Evolutionary conservation across 306 rosid genomes (phyloP).

Genomic region (Vigna unguiculata): DNA sequence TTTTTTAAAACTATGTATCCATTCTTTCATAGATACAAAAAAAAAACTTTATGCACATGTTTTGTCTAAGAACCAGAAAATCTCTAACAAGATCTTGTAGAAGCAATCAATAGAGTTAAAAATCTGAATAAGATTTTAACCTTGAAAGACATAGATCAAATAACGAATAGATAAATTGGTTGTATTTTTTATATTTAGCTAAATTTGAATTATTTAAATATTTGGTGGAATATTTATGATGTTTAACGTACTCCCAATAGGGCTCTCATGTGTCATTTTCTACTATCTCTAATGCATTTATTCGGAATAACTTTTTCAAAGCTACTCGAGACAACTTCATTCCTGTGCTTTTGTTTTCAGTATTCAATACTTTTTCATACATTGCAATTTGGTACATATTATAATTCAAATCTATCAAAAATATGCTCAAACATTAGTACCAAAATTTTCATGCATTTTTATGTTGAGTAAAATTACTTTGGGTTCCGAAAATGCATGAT

Average conservation of each 20-base stretch:
- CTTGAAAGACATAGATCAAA: not conserved
- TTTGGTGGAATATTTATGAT: conserved; percentile 21
- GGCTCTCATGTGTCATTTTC: conserved; percentile 21
- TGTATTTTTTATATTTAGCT: not conserved
- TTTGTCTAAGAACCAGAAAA: too few relatives aligned
- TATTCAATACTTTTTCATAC: not conserved
- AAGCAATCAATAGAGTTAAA: not conserved
- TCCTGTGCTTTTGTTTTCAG: not conserved
- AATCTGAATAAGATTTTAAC: not conserved
- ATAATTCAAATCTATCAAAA: not conserved
- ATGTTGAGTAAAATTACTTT: not conserved
- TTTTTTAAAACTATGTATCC: too few relatives aligned
- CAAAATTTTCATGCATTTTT: not conserved
- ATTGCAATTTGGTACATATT: not conserved
- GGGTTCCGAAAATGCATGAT: not conserved
- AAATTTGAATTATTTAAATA: not conserved
- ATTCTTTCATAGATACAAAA: too few relatives aligned
- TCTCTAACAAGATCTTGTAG: not conserved
- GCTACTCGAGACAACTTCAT: not conserved
- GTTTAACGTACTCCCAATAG: not conserved
- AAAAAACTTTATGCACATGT: too few relatives aligned
- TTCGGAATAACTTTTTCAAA: conserved; percentile 8
- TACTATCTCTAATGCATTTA: conserved; percentile 8
- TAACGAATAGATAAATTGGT: conserved; percentile 3
- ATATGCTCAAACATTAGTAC: not conserved